A percentile compares a stretch with the other conserved stretches of the same genome.
phyloP scores from a whole-genome alignment of 2,329 filamentous ascomycete species.

The Teratosphaeria gauchensis region DNA sequence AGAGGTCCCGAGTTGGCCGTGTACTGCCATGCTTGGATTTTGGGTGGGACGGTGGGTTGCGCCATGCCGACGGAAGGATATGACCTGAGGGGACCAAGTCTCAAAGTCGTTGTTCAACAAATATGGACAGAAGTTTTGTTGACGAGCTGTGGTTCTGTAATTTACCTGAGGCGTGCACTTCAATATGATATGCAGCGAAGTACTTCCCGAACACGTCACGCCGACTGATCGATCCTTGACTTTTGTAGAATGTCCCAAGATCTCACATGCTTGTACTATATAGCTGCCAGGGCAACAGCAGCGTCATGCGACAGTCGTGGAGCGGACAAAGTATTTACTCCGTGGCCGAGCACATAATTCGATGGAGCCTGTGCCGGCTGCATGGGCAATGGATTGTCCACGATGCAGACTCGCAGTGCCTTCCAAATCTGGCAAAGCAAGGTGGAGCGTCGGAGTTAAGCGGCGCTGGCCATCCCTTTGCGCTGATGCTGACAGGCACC shows the following conservation, averaged over 20 bases:
- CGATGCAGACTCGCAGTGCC: neutral
- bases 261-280: no score
- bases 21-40: slow-evolving; percentile 51
- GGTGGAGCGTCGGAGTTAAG: neutral
- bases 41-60: slow-evolving; percentile 25
- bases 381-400: neutral
- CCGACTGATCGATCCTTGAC: neutral
- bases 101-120: no score
- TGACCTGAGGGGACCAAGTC: neutral
- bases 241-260: neutral
- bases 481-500: no score
- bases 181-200: no score
- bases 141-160: no score
- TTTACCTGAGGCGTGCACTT: no score
- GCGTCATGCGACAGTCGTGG: neutral
- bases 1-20: slow-evolving; percentile 36
- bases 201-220: neutral
- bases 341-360: neutral
- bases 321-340: neutral
- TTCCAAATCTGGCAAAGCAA: neutral
- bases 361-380: neutral
- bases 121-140: no score
- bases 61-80: neutral
- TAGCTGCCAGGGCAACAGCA: no score
- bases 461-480: neutral